phyloP scores from a whole-genome alignment of 129 eudicot species.

The Rutidosis leptorrhynchoides region DNA sequence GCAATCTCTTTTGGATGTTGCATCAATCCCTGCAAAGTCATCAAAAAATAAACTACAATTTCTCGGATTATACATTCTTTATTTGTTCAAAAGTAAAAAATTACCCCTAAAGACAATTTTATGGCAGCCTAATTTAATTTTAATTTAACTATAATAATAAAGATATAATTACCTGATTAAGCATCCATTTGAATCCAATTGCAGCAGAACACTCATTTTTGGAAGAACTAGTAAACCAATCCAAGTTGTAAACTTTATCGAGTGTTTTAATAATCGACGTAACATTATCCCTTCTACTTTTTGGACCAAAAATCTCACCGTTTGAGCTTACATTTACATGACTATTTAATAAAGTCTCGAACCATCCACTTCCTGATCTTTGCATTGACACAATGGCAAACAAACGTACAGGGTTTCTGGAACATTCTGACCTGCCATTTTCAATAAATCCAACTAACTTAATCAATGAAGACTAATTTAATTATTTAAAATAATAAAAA shows the following conservation, averaged over 20 bases:
- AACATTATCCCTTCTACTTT: conserved; percentile 40
- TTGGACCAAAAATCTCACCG: conserved; percentile 52
- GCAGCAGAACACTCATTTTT: conserved; percentile 62
- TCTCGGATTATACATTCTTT: background rate
- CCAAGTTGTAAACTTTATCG: conserved; percentile 51
- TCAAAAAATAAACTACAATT: background rate
- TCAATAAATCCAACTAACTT: background rate
- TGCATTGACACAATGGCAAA: conserved; percentile 60
- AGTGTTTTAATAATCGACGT: conserved; percentile 37
- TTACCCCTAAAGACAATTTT: conserved; percentile 2
- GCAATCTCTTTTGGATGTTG: conserved; percentile 52
- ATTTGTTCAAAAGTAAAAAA: background rate
- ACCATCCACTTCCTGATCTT: conserved; percentile 77
- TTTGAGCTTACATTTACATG: conserved; percentile 52
- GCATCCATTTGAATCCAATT: conserved; percentile 72
- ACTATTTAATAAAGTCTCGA: conserved; percentile 56
- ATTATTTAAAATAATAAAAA: background rate
- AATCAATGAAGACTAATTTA: background rate
- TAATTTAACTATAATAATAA: conserved; percentile 32
- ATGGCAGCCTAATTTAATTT: background rate
- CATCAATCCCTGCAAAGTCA: conserved; percentile 54
- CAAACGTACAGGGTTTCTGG: conserved; percentile 47
- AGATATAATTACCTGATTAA: conserved; percentile 46
- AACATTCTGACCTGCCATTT: conserved; percentile 45
- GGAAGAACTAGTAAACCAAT: conserved; percentile 59